phyloP scores from a whole-genome alignment of 116 monocot genomes.

The Papilionanthe hybrid region DNA sequence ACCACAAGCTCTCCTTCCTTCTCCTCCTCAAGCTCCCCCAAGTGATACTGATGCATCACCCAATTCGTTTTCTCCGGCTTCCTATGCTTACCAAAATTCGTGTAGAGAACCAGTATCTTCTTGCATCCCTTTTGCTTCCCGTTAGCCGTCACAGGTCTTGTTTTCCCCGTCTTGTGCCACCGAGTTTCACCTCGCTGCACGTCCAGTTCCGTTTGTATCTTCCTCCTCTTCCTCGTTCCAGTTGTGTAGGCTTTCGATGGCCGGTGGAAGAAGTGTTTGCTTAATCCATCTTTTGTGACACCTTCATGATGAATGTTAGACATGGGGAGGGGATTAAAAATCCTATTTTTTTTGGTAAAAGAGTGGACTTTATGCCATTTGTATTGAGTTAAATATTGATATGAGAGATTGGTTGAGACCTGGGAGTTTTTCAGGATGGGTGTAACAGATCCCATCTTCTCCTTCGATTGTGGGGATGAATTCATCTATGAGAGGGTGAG shows the following conservation, averaged over 20 bases:
- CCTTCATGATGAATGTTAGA: constrained; percentile 25
- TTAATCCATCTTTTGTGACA: constrained; percentile 83
- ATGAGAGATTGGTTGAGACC: constrained; percentile 16
- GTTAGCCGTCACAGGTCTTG: constrained; percentile 71
- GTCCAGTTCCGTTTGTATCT: constrained; percentile 79
- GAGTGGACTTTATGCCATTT: constrained; percentile 1
- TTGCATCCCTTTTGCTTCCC: constrained; percentile 88
- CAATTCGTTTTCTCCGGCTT: constrained; percentile 97
- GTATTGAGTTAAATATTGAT: background rate
- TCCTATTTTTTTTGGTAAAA: background rate
- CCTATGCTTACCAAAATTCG: constrained; percentile 89
- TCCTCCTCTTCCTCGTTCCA: constrained; percentile 87
- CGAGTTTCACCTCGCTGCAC: constrained; percentile 69
- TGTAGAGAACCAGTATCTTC: constrained; percentile 90
- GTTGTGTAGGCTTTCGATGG: constrained; percentile 97
- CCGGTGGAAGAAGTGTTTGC: constrained; percentile 97
- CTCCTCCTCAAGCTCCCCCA: constrained; percentile 86
- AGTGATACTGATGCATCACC: constrained; percentile 97
- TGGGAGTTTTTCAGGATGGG: constrained; percentile 80
- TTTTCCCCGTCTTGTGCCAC: constrained; percentile 99
- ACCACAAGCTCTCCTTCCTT: constrained; percentile 89
- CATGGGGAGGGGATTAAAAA: background rate
- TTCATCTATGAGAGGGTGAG: constrained; percentile 77
- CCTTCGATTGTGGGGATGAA: constrained; percentile 85
- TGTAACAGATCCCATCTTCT: constrained; percentile 87